Percentiles rank a stretch among this genome's conserved stretches.
Conservation (phyloP, 1,139 yeast genomes). For the Candida labiduridarum region DNA sequence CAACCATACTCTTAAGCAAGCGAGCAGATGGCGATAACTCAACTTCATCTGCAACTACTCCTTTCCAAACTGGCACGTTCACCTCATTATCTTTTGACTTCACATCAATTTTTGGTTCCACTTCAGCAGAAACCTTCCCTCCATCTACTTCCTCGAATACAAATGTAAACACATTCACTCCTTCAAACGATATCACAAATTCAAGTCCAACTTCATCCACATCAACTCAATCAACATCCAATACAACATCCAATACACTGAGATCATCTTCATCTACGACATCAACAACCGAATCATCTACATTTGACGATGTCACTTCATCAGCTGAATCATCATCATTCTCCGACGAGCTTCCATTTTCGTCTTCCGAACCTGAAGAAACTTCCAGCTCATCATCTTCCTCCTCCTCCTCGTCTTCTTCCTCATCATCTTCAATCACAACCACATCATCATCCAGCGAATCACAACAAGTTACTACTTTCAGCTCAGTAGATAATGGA, state of each 20-base stretch:
- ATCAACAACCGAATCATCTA: conserved; percentile 4
- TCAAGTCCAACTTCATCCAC: conserved; percentile 9
- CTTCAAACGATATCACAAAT: conserved; percentile 2
- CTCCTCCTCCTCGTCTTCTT: conserved; percentile 6
- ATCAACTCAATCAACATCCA: neutral
- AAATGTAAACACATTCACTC: neutral
- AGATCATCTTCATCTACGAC: conserved; percentile 5
- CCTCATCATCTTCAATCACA: conserved; percentile 6
- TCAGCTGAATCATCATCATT: conserved; percentile 8
- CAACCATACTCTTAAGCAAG: neutral
- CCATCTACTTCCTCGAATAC: neutral
- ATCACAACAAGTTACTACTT: conserved; percentile 24
- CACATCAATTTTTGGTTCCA: neutral
- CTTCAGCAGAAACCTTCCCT: neutral
- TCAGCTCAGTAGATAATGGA: conserved; percentile 38
- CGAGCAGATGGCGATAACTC: conserved; percentile 14
- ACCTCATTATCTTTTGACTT: neutral
- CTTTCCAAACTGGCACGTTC: neutral
- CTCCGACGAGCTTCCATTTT: neutral
- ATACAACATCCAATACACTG: neutral
- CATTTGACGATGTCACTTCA: conserved; percentile 9
- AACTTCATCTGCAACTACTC: neutral
- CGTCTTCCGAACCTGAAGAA: conserved; percentile 6
- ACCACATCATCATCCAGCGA: conserved; percentile 14
- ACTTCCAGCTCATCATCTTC: conserved; percentile 13